Percentiles rank a stretch among this genome's conserved stretches.
Conservation (phyloP, 345 rosid genomes). For the Arabidopsis arenosa region DNA sequence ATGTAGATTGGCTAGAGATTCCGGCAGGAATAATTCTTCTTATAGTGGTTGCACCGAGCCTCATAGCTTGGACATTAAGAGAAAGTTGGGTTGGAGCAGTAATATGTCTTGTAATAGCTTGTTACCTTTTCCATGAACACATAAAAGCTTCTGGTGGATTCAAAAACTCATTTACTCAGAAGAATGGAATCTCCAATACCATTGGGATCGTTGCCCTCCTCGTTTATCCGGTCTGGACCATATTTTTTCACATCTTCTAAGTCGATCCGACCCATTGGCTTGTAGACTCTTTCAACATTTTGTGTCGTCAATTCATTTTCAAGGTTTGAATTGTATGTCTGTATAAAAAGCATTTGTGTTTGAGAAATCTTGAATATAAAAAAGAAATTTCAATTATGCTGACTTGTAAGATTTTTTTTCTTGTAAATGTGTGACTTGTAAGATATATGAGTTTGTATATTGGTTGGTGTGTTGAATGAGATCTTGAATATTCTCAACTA, state of each 20-base stretch:
- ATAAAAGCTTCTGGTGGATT: slow-evolving; percentile 92
- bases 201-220: slow-evolving; percentile 76
- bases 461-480: slow-evolving; percentile 7
- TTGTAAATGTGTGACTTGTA: neutral
- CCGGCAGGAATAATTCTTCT: slow-evolving; percentile 77
- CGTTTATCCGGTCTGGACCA: slow-evolving; percentile 81
- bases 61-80: slow-evolving; percentile 62
- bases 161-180: slow-evolving; percentile 73
- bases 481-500: neutral
- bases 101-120: slow-evolving; percentile 76
- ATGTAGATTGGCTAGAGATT: slow-evolving; percentile 77
- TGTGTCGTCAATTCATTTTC: slow-evolving; percentile 9
- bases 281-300: neutral
- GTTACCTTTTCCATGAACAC: slow-evolving; percentile 92
- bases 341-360: neutral
- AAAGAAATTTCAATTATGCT: slow-evolving; percentile 4
- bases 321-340: slow-evolving; percentile 23
- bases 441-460: slow-evolving; percentile 1
- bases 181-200: slow-evolving; percentile 81
- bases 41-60: slow-evolving; percentile 68
- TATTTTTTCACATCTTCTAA: slow-evolving; percentile 62
- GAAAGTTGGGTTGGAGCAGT: slow-evolving; percentile 65
- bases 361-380: neutral
- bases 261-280: slow-evolving; percentile 6
- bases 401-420: slow-evolving; percentile 7